Evolutionary conservation across 2,329 filamentous ascomycete genomes (phyloP).

Genomic region (Exophiala bonariae): DNA sequence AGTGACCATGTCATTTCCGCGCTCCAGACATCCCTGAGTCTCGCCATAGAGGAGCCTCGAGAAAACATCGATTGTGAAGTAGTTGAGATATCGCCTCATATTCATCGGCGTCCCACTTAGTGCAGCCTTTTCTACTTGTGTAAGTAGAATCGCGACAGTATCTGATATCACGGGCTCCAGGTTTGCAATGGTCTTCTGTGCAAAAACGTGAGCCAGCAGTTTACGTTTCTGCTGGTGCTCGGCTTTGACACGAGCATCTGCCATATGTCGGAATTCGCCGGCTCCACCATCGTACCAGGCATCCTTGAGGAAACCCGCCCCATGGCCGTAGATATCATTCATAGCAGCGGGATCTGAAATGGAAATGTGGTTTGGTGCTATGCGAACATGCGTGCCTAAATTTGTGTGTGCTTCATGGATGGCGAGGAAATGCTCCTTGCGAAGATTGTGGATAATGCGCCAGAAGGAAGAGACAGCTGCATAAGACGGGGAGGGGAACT

Average conservation of each 20-base stretch:
- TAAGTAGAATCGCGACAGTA: slow-evolving; percentile 7
- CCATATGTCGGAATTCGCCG: slow-evolving; percentile 16
- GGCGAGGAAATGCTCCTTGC: slow-evolving; percentile 19
- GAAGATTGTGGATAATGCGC: slow-evolving; percentile 26
- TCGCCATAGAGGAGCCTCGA: slow-evolving; percentile 13
- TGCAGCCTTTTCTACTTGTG: slow-evolving; percentile 8
- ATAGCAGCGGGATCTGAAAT: slow-evolving; percentile 43
- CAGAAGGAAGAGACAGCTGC: slow-evolving; percentile 22
- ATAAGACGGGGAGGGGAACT: slow-evolving; percentile 14
- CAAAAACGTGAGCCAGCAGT: slow-evolving; percentile 21
- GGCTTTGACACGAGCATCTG: slow-evolving; percentile 21
- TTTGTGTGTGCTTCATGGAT: slow-evolving; percentile 26
- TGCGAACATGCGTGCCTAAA: slow-evolving; percentile 42
- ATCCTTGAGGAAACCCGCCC: slow-evolving; percentile 41
- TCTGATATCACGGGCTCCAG: slow-evolving; percentile 21
- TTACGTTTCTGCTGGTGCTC: slow-evolving; percentile 28
- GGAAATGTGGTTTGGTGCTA: slow-evolving; percentile 51
- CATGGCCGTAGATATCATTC: slow-evolving; percentile 44
- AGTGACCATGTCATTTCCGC: slow-evolving; percentile 18
- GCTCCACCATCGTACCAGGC: slow-evolving; percentile 34
- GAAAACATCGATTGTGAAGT: slow-evolving; percentile 23
- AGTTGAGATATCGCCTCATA: slow-evolving; percentile 22
- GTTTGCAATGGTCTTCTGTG: slow-evolving; percentile 22
- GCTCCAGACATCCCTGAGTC: slow-evolving; percentile 9
- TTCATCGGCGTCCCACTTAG: slow-evolving; percentile 6